Conservation (phyloP, 2,329 filamentous ascomycete species). For the Penicillium griseofulvum region DNA sequence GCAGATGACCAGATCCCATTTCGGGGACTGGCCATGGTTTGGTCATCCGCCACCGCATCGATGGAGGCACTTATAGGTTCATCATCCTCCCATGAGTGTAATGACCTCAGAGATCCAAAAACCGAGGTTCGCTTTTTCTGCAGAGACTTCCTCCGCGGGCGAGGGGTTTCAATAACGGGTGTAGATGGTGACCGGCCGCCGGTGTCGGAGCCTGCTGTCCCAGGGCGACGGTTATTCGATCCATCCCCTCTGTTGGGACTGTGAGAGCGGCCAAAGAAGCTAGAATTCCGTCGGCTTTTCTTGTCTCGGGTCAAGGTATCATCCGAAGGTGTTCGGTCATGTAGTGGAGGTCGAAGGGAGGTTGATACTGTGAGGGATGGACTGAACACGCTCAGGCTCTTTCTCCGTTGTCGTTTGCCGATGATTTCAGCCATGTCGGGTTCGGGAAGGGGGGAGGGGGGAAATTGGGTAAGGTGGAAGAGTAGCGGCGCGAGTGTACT, state of each 20-base stretch:
- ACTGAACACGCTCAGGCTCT: slow-evolving; percentile 36
- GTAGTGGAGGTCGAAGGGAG: slow-evolving; percentile 22
- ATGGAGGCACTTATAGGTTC: slow-evolving; percentile 53
- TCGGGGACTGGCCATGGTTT: slow-evolving; percentile 37
- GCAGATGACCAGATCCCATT: slow-evolving; percentile 41
- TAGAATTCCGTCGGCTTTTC: slow-evolving; percentile 38
- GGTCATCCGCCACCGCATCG: slow-evolving; percentile 49
- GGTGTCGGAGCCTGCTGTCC: slow-evolving; percentile 29
- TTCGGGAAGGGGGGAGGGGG: neutral
- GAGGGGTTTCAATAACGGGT: slow-evolving; percentile 29
- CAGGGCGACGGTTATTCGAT: slow-evolving; percentile 27
- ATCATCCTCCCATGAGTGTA: slow-evolving; percentile 53
- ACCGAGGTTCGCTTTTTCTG: slow-evolving; percentile 54
- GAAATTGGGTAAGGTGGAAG: neutral
- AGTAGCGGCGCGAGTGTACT: slow-evolving; percentile 10
- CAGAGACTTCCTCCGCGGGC: slow-evolving; percentile 43
- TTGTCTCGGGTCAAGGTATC: slow-evolving; percentile 35
- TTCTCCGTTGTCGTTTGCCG: slow-evolving; percentile 36
- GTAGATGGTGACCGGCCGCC: slow-evolving; percentile 21
- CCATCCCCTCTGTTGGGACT: slow-evolving; percentile 28
- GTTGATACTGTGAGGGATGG: slow-evolving; percentile 26
- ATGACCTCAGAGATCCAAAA: slow-evolving; percentile 58
- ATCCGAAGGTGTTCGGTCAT: slow-evolving; percentile 40
- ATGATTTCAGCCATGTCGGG: slow-evolving; percentile 33
- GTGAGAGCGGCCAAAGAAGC: slow-evolving; percentile 36